These are phyloP conservation scores for Puccinia novopanici DNA, from an alignment of 1,284 basidiomycete species.

Conservation along the genomic window DNA sequence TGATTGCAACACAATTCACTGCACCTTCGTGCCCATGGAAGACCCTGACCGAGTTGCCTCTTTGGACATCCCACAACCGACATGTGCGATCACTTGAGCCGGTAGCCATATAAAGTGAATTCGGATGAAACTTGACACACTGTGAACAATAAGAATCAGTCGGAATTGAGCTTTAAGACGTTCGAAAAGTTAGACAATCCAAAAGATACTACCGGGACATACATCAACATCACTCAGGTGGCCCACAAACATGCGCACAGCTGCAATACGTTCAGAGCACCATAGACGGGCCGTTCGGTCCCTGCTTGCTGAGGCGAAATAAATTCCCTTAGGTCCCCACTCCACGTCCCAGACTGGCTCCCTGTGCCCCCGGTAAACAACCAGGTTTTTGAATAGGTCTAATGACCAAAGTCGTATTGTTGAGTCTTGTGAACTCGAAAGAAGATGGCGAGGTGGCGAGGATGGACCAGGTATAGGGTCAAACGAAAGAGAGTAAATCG, in stretches of 20 bases:
- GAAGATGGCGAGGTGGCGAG: constrained; percentile 77
- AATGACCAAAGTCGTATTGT: constrained; percentile 92
- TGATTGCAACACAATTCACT: constrained; percentile 83
- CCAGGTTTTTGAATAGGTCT: constrained; percentile 89
- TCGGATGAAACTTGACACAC: constrained; percentile 96
- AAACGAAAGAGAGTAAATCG: constrained; percentile 91
- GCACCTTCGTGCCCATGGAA: constrained; percentile 93
- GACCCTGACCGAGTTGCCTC: constrained; percentile 86
- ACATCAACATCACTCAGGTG: constrained; percentile 97
- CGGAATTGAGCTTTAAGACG: neutral
- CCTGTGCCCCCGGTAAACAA: constrained; percentile 91
- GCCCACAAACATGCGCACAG: constrained; percentile 89
- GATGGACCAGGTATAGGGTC: constrained; percentile 87
- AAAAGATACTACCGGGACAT: constrained; percentile 60
- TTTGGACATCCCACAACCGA: constrained; percentile 97
- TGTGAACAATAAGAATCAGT: constrained; percentile 58
- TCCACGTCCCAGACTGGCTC: constrained; percentile 98
- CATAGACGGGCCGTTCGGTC: constrained; percentile 93
- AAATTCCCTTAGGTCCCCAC: constrained; percentile 97
- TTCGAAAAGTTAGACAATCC: constrained; percentile 39
- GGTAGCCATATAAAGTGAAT: constrained; percentile 93
- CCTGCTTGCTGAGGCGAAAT: constrained; percentile 92
- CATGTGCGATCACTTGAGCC: constrained; percentile 95
- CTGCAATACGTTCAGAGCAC: constrained; percentile 87
- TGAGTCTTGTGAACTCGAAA: constrained; percentile 91